Percentiles rank a stretch among this genome's conserved stretches.
phyloP scores from a whole-genome alignment of 2,329 filamentous ascomycete species.

The Diaporthe aspalathi region DNA sequence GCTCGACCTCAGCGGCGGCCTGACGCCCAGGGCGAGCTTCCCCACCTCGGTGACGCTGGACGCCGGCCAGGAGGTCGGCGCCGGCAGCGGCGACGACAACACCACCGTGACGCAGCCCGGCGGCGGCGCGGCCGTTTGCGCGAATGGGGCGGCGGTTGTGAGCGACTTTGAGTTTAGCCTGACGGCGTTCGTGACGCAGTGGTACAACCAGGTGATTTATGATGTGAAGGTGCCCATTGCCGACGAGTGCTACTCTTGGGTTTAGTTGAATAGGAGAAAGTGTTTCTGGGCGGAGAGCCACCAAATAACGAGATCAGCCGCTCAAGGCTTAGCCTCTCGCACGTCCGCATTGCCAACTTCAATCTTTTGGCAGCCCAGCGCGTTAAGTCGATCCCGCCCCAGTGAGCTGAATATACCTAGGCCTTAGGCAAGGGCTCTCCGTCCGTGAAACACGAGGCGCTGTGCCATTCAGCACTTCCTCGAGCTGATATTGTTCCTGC shows the following conservation, averaged over 20 bases:
- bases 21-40: slow-evolving; percentile 45
- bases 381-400: no score
- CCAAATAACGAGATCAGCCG: not conserved
- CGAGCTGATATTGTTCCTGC: no score
- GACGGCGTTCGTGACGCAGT: slow-evolving; percentile 44
- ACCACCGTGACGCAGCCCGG: slow-evolving; percentile 34
- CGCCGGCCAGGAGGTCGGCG: slow-evolving; percentile 41
- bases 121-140: slow-evolving; percentile 37
- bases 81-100: slow-evolving; percentile 24
- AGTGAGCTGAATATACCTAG: no score
- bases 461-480: no score
- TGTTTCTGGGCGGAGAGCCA: not conserved
- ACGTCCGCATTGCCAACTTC: no score
- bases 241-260: slow-evolving; percentile 45
- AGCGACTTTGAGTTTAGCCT: slow-evolving; percentile 46
- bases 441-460: no score
- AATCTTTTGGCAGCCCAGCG: no score
- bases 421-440: no score
- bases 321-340: no score
- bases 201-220: slow-evolving; percentile 45
- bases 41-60: slow-evolving; percentile 43
- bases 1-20: slow-evolving; percentile 44
- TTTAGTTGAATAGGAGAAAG: not conserved
- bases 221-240: slow-evolving; percentile 44
- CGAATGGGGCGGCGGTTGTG: slow-evolving; percentile 43